A percentile compares a stretch with the other conserved stretches of the same genome.
Evolutionary conservation across 2,329 filamentous ascomycete species (phyloP).

Genomic region (Cercospora zeae-maydis): DNA sequence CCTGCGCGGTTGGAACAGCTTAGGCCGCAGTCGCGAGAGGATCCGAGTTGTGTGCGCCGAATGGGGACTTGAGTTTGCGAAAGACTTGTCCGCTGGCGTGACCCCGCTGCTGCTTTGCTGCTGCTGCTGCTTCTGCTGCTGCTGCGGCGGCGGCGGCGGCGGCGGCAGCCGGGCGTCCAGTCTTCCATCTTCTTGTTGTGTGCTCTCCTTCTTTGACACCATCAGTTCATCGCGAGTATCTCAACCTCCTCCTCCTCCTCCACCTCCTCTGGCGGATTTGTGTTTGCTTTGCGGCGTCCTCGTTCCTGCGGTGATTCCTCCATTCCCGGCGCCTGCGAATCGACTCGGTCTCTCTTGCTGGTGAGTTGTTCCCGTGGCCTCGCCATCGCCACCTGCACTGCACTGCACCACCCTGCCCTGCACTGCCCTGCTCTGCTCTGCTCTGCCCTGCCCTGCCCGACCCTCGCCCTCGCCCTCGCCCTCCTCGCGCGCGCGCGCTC

Average conservation of each 20-base stretch:
- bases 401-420: neutral
- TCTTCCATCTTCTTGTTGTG: neutral
- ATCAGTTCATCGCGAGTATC: neutral
- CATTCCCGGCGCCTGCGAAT: neutral
- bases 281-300: slow-evolving; percentile 3
- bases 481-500: neutral
- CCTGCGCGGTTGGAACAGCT: neutral
- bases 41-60: neutral
- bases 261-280: neutral
- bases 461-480: neutral
- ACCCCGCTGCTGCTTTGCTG: neutral
- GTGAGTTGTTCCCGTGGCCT: neutral
- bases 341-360: neutral
- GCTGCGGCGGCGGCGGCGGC: too few relatives aligned
- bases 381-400: neutral
- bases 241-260: too few relatives aligned
- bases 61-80: slow-evolving; percentile 1
- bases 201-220: neutral
- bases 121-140: too few relatives aligned
- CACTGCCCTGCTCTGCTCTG: neutral
- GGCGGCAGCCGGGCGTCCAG: too few relatives aligned
- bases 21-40: neutral
- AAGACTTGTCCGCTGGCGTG: neutral
- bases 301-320: slow-evolving; percentile 2
- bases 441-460: neutral